phyloP scores from a whole-genome alignment of 257 asterid species.

The Petunia axillaris region DNA sequence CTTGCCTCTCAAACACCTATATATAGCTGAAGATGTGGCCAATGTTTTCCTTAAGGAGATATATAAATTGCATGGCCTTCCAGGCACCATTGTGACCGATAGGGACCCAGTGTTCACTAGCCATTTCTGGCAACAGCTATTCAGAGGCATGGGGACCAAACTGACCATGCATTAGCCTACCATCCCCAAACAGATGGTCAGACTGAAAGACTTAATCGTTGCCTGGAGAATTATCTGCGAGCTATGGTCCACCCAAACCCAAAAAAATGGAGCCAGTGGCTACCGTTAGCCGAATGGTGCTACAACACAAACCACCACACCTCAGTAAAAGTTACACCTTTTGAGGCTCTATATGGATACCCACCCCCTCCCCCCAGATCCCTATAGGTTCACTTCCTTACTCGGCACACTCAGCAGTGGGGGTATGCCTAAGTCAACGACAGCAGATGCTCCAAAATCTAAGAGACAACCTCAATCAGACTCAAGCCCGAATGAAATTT shows the following conservation, averaged over 20 bases:
- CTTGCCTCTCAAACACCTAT: too few relatives aligned
- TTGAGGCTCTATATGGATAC: background rate
- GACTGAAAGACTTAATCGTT: too few relatives aligned
- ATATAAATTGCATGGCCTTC: too few relatives aligned
- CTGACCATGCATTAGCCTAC: too few relatives aligned
- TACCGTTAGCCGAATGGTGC: background rate
- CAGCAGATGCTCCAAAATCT: background rate
- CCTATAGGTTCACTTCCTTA: background rate
- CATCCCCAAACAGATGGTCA: background rate
- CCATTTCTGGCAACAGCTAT: too few relatives aligned
- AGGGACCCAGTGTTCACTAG: too few relatives aligned
- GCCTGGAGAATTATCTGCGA: too few relatives aligned
- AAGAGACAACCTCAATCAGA: background rate
- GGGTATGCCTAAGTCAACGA: background rate
- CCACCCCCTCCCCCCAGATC: background rate
- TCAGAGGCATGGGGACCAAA: too few relatives aligned
- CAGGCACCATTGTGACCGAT: too few relatives aligned
- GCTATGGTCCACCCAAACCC: too few relatives aligned
- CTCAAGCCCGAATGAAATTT: background rate
- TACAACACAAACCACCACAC: background rate
- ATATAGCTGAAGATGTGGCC: background rate
- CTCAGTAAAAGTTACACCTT: background rate
- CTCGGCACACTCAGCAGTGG: background rate
- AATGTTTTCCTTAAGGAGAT: background rate
- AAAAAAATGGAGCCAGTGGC: background rate